These are phyloP conservation scores for Gillenia trifoliata DNA, from an alignment of 306 rosid species.

Conservation along the genomic window DNA sequence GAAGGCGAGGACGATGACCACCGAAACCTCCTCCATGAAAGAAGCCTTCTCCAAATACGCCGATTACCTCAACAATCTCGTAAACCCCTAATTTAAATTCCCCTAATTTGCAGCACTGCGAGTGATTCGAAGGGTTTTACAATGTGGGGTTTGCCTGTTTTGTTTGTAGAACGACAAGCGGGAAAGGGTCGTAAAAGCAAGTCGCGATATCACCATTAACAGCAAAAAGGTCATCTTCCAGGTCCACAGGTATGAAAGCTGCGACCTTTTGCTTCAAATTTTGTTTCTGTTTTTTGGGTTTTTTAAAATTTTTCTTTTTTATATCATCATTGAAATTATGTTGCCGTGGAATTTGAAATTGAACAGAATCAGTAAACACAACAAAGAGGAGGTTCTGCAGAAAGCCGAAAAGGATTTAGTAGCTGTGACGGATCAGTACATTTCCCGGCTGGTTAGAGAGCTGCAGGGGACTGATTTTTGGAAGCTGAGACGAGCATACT, in stretches of 20 bases:
- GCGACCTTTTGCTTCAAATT: background rate
- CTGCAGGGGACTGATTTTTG: slow-evolving; percentile 91
- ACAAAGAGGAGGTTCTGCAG: slow-evolving; percentile 74
- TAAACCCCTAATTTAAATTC: slow-evolving; percentile 15
- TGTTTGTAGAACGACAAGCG: slow-evolving; percentile 74
- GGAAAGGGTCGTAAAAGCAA: slow-evolving; percentile 88
- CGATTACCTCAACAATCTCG: slow-evolving; percentile 66
- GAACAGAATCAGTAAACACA: slow-evolving; percentile 71
- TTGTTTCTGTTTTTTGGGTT: background rate
- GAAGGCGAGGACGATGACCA: slow-evolving; percentile 54
- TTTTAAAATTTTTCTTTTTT: too few relatives aligned
- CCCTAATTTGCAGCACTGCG: background rate
- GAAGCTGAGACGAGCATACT: slow-evolving; percentile 96
- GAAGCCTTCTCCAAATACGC: slow-evolving; percentile 65
- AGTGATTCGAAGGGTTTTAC: background rate
- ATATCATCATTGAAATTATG: background rate
- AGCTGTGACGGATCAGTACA: slow-evolving; percentile 53
- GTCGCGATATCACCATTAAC: slow-evolving; percentile 88
- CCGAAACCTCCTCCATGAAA: slow-evolving; percentile 51
- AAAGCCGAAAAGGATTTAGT: slow-evolving; percentile 89
- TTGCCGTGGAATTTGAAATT: slow-evolving; percentile 6
- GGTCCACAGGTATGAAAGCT: slow-evolving; percentile 74
- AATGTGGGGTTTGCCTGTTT: background rate
- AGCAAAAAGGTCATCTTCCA: slow-evolving; percentile 98
- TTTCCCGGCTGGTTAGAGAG: slow-evolving; percentile 66